phyloP scores from a whole-genome alignment of 805 yeast genomes.

The Zygosaccharomyces rouxii region DNA sequence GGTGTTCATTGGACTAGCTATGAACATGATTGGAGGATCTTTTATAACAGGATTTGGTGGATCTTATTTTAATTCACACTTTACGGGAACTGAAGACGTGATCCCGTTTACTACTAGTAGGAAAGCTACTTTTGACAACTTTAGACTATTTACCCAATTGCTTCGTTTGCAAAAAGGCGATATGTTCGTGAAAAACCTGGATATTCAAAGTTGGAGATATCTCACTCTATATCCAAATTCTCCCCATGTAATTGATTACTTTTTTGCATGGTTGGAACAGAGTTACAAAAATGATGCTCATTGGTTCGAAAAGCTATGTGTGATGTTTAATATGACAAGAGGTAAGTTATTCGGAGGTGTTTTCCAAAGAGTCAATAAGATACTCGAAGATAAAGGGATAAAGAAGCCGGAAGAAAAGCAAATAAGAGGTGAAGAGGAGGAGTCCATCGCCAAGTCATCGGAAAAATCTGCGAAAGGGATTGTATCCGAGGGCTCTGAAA shows the following conservation, averaged over 20 bases:
- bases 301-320: slow-evolving; percentile 58
- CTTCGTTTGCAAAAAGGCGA: slow-evolving; percentile 49
- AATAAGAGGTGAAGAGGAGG: slow-evolving; percentile 47
- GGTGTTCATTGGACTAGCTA: slow-evolving; percentile 23
- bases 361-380: slow-evolving; percentile 40
- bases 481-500: slow-evolving; percentile 22
- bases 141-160: slow-evolving; percentile 55
- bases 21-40: slow-evolving; percentile 14
- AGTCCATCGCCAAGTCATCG: slow-evolving; percentile 36
- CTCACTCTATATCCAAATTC: slow-evolving; percentile 45
- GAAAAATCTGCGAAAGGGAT: slow-evolving; percentile 18
- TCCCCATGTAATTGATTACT: slow-evolving; percentile 41
- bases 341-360: slow-evolving; percentile 41
- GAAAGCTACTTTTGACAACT: slow-evolving; percentile 41
- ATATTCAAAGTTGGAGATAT: slow-evolving; percentile 57
- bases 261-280: slow-evolving; percentile 58
- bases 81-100: slow-evolving; percentile 38
- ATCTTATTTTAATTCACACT: slow-evolving; percentile 14
- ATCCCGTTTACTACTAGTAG: slow-evolving; percentile 45
- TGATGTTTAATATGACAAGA: slow-evolving; percentile 44
- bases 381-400: slow-evolving; percentile 37
- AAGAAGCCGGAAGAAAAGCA: slow-evolving; percentile 33
- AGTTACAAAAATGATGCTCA: slow-evolving; percentile 37
- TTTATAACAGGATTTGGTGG: slow-evolving; percentile 22
- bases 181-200: slow-evolving; percentile 43